Percentiles rank a stretch among this genome's conserved stretches.
Evolutionary conservation across 371 early-diverging fungal genomes (phyloP).

Genomic region (Rhizopus arrhizus): DNA sequence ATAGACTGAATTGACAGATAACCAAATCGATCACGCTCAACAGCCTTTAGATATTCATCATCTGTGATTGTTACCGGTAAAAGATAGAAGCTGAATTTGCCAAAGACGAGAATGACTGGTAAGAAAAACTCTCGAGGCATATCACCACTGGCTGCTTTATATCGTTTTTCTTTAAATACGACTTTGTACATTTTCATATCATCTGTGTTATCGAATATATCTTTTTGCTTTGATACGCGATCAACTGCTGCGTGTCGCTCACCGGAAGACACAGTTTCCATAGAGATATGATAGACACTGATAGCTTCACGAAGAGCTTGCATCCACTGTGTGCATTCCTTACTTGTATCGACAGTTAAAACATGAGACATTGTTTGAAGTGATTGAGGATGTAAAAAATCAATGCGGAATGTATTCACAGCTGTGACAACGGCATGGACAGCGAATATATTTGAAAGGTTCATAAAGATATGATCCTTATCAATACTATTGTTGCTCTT

Average conservation of each 20-base stretch:
- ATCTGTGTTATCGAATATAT: slow-evolving; percentile 24
- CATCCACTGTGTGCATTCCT: slow-evolving; percentile 38
- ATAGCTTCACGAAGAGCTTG: slow-evolving; percentile 28
- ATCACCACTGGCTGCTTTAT: slow-evolving; percentile 14
- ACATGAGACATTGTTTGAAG: slow-evolving; percentile 21
- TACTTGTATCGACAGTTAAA: slow-evolving; percentile 20
- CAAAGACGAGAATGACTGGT: slow-evolving; percentile 41
- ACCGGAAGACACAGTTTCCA: slow-evolving; percentile 17
- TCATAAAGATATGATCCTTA: slow-evolving; percentile 30
- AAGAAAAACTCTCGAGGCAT: slow-evolving; percentile 33
- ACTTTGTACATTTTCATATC: slow-evolving; percentile 41
- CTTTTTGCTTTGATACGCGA: slow-evolving; percentile 39
- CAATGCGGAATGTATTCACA: slow-evolving; percentile 31
- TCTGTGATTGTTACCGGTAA: slow-evolving; percentile 28
- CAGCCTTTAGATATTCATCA: slow-evolving; percentile 30
- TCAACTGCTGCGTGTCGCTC: slow-evolving; percentile 33
- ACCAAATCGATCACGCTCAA: slow-evolving; percentile 47
- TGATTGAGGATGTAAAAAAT: slow-evolving; percentile 36
- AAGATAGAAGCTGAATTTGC: slow-evolving; percentile 45
- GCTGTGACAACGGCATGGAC: slow-evolving; percentile 26
- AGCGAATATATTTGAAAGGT: slow-evolving; percentile 31
- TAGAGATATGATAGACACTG: slow-evolving; percentile 23
- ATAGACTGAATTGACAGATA: slow-evolving; percentile 36
- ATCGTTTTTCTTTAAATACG: slow-evolving; percentile 38
- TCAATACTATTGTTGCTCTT: slow-evolving; percentile 7